Evolutionary conservation across 257 asterid genomes (phyloP).

Genomic region (Solanum corneliomulleri): DNA sequence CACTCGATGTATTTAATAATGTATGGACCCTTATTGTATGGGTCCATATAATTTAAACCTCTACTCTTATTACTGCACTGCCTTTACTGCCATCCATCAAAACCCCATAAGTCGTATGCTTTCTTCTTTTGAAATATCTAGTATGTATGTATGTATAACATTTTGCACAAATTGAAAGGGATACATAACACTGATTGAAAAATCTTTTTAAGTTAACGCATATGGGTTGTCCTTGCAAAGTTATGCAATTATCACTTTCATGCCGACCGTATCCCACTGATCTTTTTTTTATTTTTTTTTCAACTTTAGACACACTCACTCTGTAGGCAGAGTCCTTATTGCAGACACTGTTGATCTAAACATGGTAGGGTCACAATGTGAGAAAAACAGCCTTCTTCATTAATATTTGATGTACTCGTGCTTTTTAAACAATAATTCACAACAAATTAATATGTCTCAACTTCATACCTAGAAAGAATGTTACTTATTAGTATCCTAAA

Average conservation of each 20-base stretch:
- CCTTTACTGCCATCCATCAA: neutral
- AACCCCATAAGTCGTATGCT: neutral
- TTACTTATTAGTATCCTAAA: neutral
- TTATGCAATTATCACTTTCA: neutral
- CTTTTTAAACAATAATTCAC: conserved; percentile 11
- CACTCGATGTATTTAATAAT: neutral
- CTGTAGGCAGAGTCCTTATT: neutral
- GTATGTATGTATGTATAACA: neutral
- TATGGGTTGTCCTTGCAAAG: neutral
- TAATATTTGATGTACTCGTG: conserved; percentile 1
- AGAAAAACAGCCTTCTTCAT: conserved; percentile 1
- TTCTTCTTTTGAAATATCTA: neutral
- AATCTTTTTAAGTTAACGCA: neutral
- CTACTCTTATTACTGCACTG: neutral
- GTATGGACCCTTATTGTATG: neutral
- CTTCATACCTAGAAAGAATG: neutral
- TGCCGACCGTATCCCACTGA: neutral
- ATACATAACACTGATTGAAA: neutral
- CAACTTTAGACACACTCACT: neutral
- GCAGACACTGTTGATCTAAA: neutral
- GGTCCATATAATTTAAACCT: neutral
- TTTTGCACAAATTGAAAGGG: neutral
- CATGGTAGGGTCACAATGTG: conserved; percentile 1
- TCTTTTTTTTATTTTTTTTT: no score
- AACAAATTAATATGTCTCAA: conserved; percentile 18